These are phyloP conservation scores for Melocanna baccifera DNA, from an alignment of 176 grass and related monocot species.

Conservation along the genomic window DNA sequence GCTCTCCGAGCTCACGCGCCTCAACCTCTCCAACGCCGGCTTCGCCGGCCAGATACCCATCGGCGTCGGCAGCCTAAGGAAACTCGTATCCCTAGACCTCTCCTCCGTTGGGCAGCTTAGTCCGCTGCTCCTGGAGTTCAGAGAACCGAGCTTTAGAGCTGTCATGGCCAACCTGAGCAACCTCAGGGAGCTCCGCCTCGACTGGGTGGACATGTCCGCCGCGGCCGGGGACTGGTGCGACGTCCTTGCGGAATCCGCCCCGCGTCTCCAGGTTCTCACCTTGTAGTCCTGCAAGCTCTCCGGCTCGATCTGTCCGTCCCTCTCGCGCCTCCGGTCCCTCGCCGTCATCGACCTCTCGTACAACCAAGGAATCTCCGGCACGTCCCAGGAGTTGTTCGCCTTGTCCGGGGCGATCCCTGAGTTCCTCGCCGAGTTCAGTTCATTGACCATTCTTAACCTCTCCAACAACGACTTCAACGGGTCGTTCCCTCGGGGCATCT, in stretches of 20 bases:
- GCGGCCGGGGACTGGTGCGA: conserved; percentile 32
- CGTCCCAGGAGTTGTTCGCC: background rate
- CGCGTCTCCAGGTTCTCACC: conserved; percentile 34
- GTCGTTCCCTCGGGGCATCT: conserved; percentile 28
- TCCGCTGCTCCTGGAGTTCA: background rate
- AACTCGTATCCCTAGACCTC: conserved; percentile 49
- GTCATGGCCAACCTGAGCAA: conserved; percentile 40
- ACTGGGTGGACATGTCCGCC: conserved; percentile 50
- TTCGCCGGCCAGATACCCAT: conserved; percentile 40
- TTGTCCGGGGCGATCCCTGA: conserved; percentile 38
- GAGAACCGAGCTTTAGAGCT: conserved; percentile 8
- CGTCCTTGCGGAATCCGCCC: conserved; percentile 27
- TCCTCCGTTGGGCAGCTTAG: background rate
- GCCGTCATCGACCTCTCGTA: conserved; percentile 29
- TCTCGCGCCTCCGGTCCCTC: conserved; percentile 22
- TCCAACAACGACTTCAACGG: conserved; percentile 39
- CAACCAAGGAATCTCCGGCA: conserved; percentile 21
- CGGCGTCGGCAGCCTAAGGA: conserved; percentile 31
- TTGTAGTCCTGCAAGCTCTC: conserved; percentile 36
- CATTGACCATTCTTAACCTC: conserved; percentile 34
- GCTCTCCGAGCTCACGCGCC: conserved; percentile 38
- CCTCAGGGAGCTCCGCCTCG: conserved; percentile 38
- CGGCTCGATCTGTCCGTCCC: conserved; percentile 26
- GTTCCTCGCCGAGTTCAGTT: conserved; percentile 13
- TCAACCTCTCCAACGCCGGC: conserved; percentile 52